Evolutionary conservation across 495 filamentous ascomycete genomes (phyloP), one percentile per base, ranked within the genome.

Genomic region (Lasiosphaeris hirsuta): DNA sequence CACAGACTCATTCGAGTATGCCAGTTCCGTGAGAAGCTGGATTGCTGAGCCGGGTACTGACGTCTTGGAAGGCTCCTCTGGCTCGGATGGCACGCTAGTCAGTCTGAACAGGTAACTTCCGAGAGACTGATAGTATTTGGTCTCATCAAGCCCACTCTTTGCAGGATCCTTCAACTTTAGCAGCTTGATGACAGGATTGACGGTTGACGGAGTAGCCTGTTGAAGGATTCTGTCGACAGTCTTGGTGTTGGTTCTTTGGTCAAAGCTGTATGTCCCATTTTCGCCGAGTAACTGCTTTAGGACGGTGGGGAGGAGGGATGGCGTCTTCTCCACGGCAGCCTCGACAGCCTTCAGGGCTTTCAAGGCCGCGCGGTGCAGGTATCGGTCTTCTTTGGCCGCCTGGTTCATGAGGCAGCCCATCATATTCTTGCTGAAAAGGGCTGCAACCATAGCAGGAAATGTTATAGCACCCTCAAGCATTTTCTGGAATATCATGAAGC

Each of bases 351-450:
- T 88, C 7, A 90, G 63, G 0, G 85, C 80, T 64, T 88, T 90
- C 51, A 86, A 73, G 3, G 94, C 91, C 53, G 86, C 85, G 3
- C 85, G 83, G 75, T 96, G 88, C 30, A 97, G 80, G 64, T 92
- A 94, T 19, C 93, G 84, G 51, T 94, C 89, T 46, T 86, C 74
- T n/a, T 91, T 86, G 0, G 87, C 72, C 3, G 94, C 82, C 54
- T 97, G 95, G 68, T 96, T 96, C 70, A 87, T 89, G 44, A 97
- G 70, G 65, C 86, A 93, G 37, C 86, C 81, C 73, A 95, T 84
- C 7, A 96, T 73, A 61, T 95, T 94, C 54, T 85, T 84, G 57
- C 86, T 90, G 72, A 97, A 95, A 3, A 96, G 72, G 2, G 63
- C 69, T 14, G 65, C 58, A 0, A 75, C 49, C 10, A 78, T 42